These are phyloP conservation scores for Sanghuangporus weigelae DNA, from an alignment of 1,284 basidiomycete species.

Conservation along the genomic window DNA sequence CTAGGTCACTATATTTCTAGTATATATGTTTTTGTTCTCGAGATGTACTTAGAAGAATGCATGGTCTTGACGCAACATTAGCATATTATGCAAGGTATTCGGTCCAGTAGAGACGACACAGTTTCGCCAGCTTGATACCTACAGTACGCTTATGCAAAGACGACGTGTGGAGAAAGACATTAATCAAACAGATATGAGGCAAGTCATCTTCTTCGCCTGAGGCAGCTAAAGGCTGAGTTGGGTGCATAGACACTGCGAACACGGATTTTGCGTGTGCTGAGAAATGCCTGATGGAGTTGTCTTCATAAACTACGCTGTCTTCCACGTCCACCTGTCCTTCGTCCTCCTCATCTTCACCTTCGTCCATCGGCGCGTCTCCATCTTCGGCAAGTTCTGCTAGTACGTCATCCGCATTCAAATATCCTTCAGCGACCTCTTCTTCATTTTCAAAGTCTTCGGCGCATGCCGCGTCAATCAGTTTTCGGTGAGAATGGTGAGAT, in stretches of 20 bases:
- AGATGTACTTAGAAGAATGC: no score
- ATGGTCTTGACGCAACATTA: no score
- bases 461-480: slow-evolving; percentile 23
- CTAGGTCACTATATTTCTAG: no score
- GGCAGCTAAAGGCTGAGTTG: slow-evolving; percentile 78
- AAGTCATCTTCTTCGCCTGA: slow-evolving; percentile 96
- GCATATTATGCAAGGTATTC: no score
- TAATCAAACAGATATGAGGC: no score
- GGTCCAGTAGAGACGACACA: no score
- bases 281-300: slow-evolving; percentile 68
- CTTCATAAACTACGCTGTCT: slow-evolving; percentile 39
- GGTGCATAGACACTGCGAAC: slow-evolving; percentile 84
- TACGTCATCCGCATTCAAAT: slow-evolving; percentile 58
- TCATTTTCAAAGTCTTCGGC: slow-evolving; percentile 36
- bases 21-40: no score
- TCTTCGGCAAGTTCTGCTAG: slow-evolving; percentile 62
- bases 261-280: slow-evolving; percentile 66
- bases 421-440: slow-evolving; percentile 39
- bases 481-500: not conserved
- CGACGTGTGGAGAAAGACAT: no score
- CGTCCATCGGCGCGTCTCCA: slow-evolving; percentile 71
- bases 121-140: no score
- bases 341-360: slow-evolving; percentile 34
- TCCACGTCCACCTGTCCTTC: slow-evolving; percentile 28
- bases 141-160: no score